Percentiles rank a stretch among this genome's conserved stretches.
These are phyloP conservation scores for Trypanosoma melophagium DNA, from an alignment of 208 protist genomes.

Conservation along the genomic window DNA sequence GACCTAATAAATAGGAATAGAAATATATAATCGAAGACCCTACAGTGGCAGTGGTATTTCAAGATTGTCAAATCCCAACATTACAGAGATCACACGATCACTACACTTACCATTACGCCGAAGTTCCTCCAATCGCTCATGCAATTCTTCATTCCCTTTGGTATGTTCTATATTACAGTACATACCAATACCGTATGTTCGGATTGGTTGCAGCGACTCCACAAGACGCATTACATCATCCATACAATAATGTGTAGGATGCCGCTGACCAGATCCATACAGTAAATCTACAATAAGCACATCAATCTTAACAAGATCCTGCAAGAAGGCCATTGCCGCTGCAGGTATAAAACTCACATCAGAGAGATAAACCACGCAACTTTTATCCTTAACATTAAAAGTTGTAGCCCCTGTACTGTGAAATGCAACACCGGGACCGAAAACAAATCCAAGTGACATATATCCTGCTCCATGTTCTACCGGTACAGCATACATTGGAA, in stretches of 20 bases:
- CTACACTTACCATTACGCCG: slow-evolving; percentile 31
- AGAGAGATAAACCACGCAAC: slow-evolving; percentile 84
- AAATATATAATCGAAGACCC: too few relatives aligned
- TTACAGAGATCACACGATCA: slow-evolving; percentile 38
- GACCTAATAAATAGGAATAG: too few relatives aligned
- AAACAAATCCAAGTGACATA: slow-evolving; percentile 82
- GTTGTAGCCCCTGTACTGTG: slow-evolving; percentile 33
- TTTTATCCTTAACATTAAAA: slow-evolving; percentile 19
- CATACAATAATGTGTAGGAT: slow-evolving; percentile 71
- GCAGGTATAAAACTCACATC: slow-evolving; percentile 62
- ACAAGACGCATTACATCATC: slow-evolving; percentile 70
- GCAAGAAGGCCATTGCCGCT: slow-evolving; percentile 59
- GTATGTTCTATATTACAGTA: slow-evolving; percentile 81
- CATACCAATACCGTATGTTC: slow-evolving; percentile 78
- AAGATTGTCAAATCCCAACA: slow-evolving; percentile 75
- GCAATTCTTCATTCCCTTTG: slow-evolving; percentile 35
- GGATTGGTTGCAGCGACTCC: slow-evolving; percentile 37
- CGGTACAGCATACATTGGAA: slow-evolving; percentile 70
- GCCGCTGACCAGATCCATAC: slow-evolving; percentile 40
- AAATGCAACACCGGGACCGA: slow-evolving; percentile 69
- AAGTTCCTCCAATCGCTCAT: slow-evolving; percentile 37
- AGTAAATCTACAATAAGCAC: slow-evolving; percentile 79
- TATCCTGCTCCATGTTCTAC: slow-evolving; percentile 78
- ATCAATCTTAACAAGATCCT: slow-evolving; percentile 79
- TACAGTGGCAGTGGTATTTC: slow-evolving; percentile 44